These are phyloP conservation scores for Mucor irregularis DNA, from an alignment of 371 early-diverging fungal genomes.

Conservation along the genomic window DNA sequence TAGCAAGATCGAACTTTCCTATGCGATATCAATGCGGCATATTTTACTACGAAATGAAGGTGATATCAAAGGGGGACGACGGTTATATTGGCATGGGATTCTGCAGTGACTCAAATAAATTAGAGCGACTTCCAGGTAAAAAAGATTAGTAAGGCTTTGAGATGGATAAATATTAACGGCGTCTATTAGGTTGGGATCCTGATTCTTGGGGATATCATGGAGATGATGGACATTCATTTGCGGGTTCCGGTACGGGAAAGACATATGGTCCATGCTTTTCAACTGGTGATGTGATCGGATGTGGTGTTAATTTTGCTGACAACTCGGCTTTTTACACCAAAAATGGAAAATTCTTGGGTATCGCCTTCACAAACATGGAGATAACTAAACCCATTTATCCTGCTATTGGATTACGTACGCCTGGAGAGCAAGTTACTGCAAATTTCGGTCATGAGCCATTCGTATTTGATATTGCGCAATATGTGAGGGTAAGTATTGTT, in stretches of 20 bases:
- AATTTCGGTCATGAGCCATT: constrained; percentile 93
- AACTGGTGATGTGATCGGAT: constrained; percentile 92
- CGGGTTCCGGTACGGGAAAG: constrained; percentile 78
- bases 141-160: background rate
- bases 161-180: background rate
- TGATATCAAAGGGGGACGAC: constrained; percentile 87
- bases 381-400: constrained; percentile 65
- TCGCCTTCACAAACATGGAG: constrained; percentile 42
- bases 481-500: constrained; percentile 37
- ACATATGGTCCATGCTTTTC: constrained; percentile 90
- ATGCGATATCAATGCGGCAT: constrained; percentile 89
- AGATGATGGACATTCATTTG: constrained; percentile 90
- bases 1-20: constrained; percentile 78
- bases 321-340: constrained; percentile 86
- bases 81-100: constrained; percentile 95
- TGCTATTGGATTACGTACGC: constrained; percentile 87
- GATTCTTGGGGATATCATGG: constrained; percentile 91
- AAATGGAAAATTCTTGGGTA: constrained; percentile 85
- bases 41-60: constrained; percentile 87
- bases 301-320: constrained; percentile 84
- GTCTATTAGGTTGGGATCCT: constrained; percentile 73
- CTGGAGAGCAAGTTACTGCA: constrained; percentile 80
- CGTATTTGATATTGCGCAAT: constrained; percentile 82
- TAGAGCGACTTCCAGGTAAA: constrained; percentile 67
- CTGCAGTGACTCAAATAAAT: constrained; percentile 50